Conservation (phyloP, 352 stramenopile species). For the Pythium coloratum region DNA sequence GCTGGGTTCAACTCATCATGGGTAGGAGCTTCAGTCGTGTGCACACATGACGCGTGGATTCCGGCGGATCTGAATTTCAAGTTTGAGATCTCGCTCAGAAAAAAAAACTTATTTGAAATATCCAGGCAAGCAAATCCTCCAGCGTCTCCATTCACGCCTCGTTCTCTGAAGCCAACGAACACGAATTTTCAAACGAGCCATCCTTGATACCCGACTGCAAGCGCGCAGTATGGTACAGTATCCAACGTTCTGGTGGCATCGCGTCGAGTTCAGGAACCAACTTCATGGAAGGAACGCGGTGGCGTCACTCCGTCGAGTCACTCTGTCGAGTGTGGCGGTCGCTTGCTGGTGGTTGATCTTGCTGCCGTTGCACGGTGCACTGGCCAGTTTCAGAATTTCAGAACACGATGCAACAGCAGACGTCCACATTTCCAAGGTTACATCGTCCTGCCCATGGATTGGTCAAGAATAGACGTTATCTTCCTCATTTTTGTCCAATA, state of each 20-base stretch:
- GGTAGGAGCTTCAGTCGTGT: neutral
- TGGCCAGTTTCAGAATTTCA: neutral
- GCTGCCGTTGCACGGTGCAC: neutral
- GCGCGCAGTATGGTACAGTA: too few species aligned
- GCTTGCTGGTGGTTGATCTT: too few species aligned
- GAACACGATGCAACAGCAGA: neutral
- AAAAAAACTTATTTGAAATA: neutral
- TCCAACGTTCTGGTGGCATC: neutral
- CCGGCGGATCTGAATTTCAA: neutral
- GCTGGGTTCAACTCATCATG: neutral
- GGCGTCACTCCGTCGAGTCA: too few species aligned
- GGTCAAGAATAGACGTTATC: neutral
- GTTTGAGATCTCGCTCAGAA: neutral
- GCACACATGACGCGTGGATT: neutral
- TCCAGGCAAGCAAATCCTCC: neutral
- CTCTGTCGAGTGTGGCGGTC: too few species aligned
- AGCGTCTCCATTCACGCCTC: neutral
- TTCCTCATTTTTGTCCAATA: neutral
- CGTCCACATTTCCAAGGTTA: neutral
- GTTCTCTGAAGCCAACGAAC: neutral
- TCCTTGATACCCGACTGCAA: too few species aligned
- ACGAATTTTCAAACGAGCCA: neutral
- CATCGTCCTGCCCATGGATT: neutral
- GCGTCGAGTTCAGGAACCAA: neutral
- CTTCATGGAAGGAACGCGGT: neutral